phyloP scores from a whole-genome alignment of 2,329 filamentous ascomycete genomes.

The Talaromyces verruculosus region DNA sequence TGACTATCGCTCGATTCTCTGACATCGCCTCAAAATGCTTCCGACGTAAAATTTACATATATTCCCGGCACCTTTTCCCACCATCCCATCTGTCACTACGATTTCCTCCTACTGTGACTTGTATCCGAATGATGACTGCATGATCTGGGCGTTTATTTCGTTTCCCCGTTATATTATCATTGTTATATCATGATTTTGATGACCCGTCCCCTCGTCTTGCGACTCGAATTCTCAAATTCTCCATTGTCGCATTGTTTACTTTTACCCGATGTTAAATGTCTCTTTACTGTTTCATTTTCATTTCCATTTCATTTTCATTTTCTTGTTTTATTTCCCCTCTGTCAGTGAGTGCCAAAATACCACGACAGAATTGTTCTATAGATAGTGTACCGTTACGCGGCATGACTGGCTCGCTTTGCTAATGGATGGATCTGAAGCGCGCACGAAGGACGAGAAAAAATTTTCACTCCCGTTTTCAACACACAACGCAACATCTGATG shows the following conservation, averaged over 20 bases:
- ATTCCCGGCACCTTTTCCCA: not conserved
- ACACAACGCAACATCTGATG: conserved; percentile 1
- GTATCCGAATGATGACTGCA: conserved; percentile 25
- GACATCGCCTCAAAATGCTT: not conserved
- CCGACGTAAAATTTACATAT: conserved; percentile 3
- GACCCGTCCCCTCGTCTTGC: conserved; percentile 7
- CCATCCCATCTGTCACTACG: conserved; percentile 16
- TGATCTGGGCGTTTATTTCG: conserved; percentile 22
- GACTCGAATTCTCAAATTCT: not conserved
- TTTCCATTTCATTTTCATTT: not conserved
- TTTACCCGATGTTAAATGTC: conserved; percentile 4
- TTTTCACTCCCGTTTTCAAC: conserved; percentile 13
- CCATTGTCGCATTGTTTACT: not conserved
- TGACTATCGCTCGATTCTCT: not conserved
- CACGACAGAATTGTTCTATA: conserved; percentile 15
- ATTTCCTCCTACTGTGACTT: conserved; percentile 18
- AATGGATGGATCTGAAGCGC: not conserved
- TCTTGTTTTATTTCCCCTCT: conserved; percentile 3
- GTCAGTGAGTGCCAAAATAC: not conserved
- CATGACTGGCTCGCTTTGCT: conserved; percentile 5
- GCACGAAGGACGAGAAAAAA: conserved; percentile 7
- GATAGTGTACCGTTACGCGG: conserved; percentile 19
- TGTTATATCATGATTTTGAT: conserved; percentile 19
- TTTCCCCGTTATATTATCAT: conserved; percentile 9
- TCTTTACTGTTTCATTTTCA: not conserved